phyloP scores from a whole-genome alignment of 139 green algal species.

The Tetraselmis striata region DNA sequence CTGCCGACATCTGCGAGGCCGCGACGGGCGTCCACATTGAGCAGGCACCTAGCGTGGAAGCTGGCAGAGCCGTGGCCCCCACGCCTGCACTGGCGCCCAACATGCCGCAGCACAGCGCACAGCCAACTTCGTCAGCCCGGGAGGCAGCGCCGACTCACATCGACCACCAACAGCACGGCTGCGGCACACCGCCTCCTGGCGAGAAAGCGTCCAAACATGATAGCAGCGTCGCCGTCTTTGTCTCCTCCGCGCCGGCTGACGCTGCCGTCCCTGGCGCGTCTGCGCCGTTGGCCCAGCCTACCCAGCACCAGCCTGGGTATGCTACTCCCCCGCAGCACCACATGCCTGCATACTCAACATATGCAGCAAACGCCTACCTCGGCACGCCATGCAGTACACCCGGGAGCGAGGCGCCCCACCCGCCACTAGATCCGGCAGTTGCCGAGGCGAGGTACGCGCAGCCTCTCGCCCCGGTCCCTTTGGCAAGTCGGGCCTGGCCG shows the following conservation, averaged over 20 bases:
- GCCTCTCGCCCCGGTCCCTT: too few relatives aligned
- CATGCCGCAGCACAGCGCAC: too few relatives aligned
- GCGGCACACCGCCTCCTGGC: too few relatives aligned
- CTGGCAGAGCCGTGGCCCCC: neutral
- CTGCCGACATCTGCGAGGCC: neutral
- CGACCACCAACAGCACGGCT: neutral
- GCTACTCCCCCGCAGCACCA: neutral
- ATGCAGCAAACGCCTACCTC: neutral
- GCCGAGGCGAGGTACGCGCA: neutral
- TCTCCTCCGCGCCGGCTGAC: neutral
- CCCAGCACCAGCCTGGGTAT: neutral
- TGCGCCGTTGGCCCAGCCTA: too few relatives aligned
- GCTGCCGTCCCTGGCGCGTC: neutral
- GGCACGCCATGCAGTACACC: neutral
- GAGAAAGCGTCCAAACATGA: neutral
- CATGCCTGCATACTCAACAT: neutral
- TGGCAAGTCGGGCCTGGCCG: too few relatives aligned
- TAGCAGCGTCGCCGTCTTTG: neutral
- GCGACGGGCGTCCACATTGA: neutral
- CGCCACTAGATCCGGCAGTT: neutral
- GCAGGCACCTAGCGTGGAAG: neutral
- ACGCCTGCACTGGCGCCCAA: neutral
- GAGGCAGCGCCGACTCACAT: neutral
- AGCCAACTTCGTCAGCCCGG: neutral
- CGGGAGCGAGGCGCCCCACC: neutral